A percentile compares a stretch with the other conserved stretches of the same genome.
Evolutionary conservation across 768 basidiomycete genomes (phyloP).

Genomic region (Termitomyces sp.): DNA sequence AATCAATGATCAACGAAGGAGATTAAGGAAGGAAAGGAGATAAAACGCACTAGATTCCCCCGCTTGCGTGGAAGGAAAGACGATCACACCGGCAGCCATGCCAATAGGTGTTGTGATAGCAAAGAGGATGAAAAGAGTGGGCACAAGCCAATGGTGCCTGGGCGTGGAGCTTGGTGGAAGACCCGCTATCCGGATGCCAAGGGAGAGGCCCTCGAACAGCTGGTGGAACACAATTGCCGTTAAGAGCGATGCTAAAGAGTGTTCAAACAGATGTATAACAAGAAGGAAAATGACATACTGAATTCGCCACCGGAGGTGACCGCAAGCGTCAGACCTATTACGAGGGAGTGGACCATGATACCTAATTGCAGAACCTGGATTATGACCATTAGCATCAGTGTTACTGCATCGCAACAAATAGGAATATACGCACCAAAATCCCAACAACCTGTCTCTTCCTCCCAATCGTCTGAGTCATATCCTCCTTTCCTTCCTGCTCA

Average conservation of each 20-base stretch:
- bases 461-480: conserved; percentile 30
- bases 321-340: conserved; percentile 74
- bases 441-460: conserved; percentile 66
- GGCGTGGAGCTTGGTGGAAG: conserved; percentile 38
- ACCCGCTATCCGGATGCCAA: conserved; percentile 74
- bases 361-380: conserved; percentile 71
- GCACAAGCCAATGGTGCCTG: conserved; percentile 35
- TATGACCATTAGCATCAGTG: neutral
- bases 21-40: neutral
- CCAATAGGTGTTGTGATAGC: conserved; percentile 71
- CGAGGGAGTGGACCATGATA: conserved; percentile 80
- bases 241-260: conserved; percentile 53
- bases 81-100: conserved; percentile 51
- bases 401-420: neutral
- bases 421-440: conserved; percentile 47
- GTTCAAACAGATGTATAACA: neutral
- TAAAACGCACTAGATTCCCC: neutral
- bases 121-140: conserved; percentile 54
- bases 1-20: neutral
- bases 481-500: conserved; percentile 11
- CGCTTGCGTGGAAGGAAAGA: conserved; percentile 29
- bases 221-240: conserved; percentile 80
- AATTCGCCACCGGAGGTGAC: conserved; percentile 68
- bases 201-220: conserved; percentile 76
- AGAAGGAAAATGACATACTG: conserved; percentile 35